These are phyloP conservation scores for Przewalskia tangutica DNA, from an alignment of 257 asterid genomes.

Conservation along the genomic window DNA sequence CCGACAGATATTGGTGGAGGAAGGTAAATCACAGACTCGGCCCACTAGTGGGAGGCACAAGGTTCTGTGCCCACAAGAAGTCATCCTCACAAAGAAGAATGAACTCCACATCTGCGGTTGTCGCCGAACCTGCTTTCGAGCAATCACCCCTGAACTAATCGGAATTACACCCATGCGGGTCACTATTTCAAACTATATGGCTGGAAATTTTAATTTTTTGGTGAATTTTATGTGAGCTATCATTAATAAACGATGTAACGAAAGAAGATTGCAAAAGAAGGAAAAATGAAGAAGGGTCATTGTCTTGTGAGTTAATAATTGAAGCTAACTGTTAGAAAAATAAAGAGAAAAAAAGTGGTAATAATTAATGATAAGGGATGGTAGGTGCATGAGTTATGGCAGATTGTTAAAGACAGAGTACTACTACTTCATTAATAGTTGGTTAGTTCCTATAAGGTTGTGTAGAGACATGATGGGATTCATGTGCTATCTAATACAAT, in stretches of 20 bases:
- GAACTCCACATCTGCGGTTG: too few relatives aligned
- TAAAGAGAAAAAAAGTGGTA: not conserved
- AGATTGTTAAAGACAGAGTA: not conserved
- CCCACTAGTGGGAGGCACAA: too few relatives aligned
- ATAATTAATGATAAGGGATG: conserved; percentile 6
- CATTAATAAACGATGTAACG: not conserved
- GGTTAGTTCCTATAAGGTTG: conserved; percentile 14
- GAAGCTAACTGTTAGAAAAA: conserved; percentile 22
- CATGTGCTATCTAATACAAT: not conserved
- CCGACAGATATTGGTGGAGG: too few relatives aligned
- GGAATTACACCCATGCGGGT: too few relatives aligned
- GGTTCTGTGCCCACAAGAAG: too few relatives aligned
- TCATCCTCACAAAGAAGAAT: too few relatives aligned
- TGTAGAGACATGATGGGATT: not conserved
- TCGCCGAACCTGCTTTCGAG: too few relatives aligned
- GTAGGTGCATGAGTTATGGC: conserved; percentile 17
- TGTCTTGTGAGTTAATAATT: conserved; percentile 23
- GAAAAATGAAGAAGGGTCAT: not conserved
- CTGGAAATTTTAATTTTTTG: not conserved
- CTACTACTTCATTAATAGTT: not conserved
- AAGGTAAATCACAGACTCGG: too few relatives aligned
- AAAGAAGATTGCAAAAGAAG: not conserved
- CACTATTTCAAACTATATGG: too few relatives aligned
- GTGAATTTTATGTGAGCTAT: conserved; percentile 1
- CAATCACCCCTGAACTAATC: too few relatives aligned